Conservation (phyloP, 225 moss, liverwort and hornwort genomes). For the Takakia lepidozioides region DNA sequence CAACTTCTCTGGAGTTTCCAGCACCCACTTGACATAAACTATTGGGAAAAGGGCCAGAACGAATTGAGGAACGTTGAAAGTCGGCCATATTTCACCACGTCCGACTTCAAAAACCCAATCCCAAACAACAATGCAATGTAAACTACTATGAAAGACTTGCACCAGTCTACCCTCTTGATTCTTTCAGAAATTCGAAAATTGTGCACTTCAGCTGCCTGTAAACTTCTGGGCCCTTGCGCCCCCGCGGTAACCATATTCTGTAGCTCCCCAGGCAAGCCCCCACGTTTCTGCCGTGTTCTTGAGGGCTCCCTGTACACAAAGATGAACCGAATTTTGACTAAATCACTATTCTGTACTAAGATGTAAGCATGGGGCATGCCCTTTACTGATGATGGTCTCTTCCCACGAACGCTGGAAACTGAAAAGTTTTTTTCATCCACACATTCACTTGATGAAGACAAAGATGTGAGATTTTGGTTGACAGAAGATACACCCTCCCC, state of each 20-base stretch:
- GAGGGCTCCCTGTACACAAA: constrained; percentile 39
- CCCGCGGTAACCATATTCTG: constrained; percentile 9
- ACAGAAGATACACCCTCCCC: constrained; percentile 28
- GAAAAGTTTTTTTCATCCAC: background rate
- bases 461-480: constrained; percentile 9
- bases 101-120: constrained; percentile 23
- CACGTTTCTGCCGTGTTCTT: constrained; percentile 14
- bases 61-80: constrained; percentile 20
- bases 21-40: too few relatives aligned
- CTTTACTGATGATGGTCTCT: constrained; percentile 2
- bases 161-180: constrained; percentile 25
- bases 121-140: constrained; percentile 33
- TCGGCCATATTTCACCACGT: constrained; percentile 14
- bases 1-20: too few relatives aligned
- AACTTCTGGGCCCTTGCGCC: constrained; percentile 6
- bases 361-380: constrained; percentile 27
- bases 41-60: constrained; percentile 23
- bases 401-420: constrained; percentile 6
- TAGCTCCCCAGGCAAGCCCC: constrained; percentile 4
- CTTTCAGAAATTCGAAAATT: constrained; percentile 10
- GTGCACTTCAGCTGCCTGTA: constrained; percentile 2
- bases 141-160: constrained; percentile 22
- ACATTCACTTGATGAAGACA: constrained; percentile 1
- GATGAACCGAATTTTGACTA: constrained; percentile 40
- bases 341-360: constrained; percentile 43